phyloP scores from a whole-genome alignment of 2,329 filamentous ascomycete genomes.

The Ceratocystis albifundus region DNA sequence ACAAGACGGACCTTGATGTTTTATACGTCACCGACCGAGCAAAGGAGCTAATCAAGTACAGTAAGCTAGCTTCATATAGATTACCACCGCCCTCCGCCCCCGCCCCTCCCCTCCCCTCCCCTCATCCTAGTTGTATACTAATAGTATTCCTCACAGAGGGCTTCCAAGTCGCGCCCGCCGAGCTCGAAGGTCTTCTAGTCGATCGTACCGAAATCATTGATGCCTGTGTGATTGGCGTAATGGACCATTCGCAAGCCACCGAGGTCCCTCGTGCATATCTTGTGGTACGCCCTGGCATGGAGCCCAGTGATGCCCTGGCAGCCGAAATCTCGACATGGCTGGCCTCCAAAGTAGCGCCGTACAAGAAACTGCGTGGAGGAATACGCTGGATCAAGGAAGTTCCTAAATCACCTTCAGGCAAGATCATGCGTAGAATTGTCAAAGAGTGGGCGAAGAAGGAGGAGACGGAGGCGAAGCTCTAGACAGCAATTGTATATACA shows the following conservation, averaged over 20 bases:
- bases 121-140: conserved; percentile 27
- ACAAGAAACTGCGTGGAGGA: conserved; percentile 61
- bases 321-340: conserved; percentile 32
- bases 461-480: conserved; percentile 31
- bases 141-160: conserved; percentile 38
- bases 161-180: conserved; percentile 58
- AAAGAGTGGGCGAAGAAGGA: conserved; percentile 33
- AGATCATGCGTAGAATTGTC: conserved; percentile 41
- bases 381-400: conserved; percentile 56
- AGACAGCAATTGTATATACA: conserved; percentile 17
- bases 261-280: conserved; percentile 50
- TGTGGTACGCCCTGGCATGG: conserved; percentile 31
- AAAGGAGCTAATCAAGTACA: conserved; percentile 52
- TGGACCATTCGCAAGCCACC: conserved; percentile 47
- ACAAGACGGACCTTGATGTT: conserved; percentile 64
- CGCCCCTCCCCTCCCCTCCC: neutral
- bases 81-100: neutral
- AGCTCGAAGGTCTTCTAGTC: conserved; percentile 44
- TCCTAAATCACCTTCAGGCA: conserved; percentile 54
- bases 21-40: conserved; percentile 84
- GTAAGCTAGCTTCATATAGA: conserved; percentile 31
- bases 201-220: conserved; percentile 40
- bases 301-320: conserved; percentile 29
- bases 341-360: conserved; percentile 48
- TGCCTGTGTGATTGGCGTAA: conserved; percentile 53